Evolutionary conservation across 108 stramenopile species (phyloP).

Genomic region (Cyclotella kingstonii): DNA sequence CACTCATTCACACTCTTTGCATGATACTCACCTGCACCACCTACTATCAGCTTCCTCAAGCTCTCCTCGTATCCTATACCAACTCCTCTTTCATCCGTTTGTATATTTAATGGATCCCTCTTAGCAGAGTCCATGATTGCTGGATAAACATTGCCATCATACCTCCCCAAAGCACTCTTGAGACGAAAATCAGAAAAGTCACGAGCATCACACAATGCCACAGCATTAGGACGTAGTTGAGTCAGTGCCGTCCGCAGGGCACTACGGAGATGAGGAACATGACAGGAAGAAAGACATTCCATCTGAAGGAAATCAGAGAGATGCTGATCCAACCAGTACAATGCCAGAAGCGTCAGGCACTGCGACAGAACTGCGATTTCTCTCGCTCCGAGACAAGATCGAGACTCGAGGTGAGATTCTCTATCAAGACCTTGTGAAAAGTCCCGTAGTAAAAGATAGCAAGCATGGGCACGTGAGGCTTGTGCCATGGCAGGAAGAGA

Average conservation of each 20-base stretch:
- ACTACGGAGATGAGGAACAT: conserved; percentile 51
- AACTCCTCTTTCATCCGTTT: conserved; percentile 47
- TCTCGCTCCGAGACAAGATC: conserved; percentile 41
- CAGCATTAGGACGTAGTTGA: conserved; percentile 70
- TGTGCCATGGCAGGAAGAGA: conserved; percentile 74
- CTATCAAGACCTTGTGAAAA: conserved; percentile 61
- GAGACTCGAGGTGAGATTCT: conserved; percentile 40
- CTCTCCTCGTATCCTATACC: conserved; percentile 70
- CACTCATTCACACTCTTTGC: conserved; percentile 12
- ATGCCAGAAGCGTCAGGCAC: conserved; percentile 70
- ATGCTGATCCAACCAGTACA: conserved; percentile 87
- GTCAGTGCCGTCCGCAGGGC: conserved; percentile 55
- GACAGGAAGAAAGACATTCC: conserved; percentile 53
- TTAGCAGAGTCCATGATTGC: conserved; percentile 80
- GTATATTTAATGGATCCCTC: conserved; percentile 73
- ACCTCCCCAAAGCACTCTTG: conserved; percentile 83
- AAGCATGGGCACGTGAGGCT: conserved; percentile 73
- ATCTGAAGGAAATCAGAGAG: conserved; percentile 85
- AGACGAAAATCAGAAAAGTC: conserved; percentile 88
- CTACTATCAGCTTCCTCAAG: conserved; percentile 71
- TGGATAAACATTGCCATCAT: conserved; percentile 90
- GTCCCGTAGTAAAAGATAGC: conserved; percentile 70
- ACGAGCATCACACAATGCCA: conserved; percentile 86
- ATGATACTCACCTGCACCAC: conserved; percentile 70
- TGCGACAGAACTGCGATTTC: conserved; percentile 59